These are phyloP conservation scores for Mucor mucedo DNA, from an alignment of 371 early-diverging fungal genomes.

Conservation along the genomic window DNA sequence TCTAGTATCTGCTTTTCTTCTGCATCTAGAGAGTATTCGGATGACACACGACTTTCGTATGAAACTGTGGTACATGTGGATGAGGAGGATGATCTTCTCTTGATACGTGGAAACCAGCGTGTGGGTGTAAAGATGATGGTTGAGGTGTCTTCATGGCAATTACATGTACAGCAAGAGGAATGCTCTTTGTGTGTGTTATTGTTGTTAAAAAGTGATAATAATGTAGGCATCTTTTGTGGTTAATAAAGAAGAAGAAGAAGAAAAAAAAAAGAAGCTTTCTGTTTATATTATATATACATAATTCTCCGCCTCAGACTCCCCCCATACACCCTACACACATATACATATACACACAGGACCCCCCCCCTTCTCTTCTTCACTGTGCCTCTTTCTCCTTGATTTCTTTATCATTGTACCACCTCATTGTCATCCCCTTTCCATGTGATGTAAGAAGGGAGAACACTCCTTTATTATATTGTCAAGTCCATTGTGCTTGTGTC, in stretches of 20 bases:
- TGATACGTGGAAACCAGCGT: constrained; percentile 36
- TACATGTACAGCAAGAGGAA: constrained; percentile 18
- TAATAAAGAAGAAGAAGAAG: constrained; percentile 5
- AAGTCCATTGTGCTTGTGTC: not conserved
- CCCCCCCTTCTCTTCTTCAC: constrained; percentile 2
- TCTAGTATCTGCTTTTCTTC: constrained; percentile 21
- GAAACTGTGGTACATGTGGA: not conserved
- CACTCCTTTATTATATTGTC: not conserved
- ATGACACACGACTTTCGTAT: not conserved
- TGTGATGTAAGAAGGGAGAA: not conserved
- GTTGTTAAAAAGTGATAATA: constrained; percentile 14
- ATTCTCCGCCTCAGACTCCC: no score
- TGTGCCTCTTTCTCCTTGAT: not conserved
- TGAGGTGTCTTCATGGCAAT: constrained; percentile 7
- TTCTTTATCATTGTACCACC: not conserved
- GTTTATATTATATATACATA: no score
- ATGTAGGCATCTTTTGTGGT: constrained; percentile 14
- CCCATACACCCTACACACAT: not conserved
- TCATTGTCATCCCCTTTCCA: not conserved
- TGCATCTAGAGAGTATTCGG: not conserved
- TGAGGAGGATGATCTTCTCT: constrained; percentile 26
- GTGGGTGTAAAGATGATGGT: constrained; percentile 16
- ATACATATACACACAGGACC: not conserved
- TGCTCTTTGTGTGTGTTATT: constrained; percentile 3
- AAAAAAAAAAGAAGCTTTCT: constrained; percentile 2